These are phyloP conservation scores for Nemophila menziesii DNA, from an alignment of 257 asterid genomes.

Conservation along the genomic window DNA sequence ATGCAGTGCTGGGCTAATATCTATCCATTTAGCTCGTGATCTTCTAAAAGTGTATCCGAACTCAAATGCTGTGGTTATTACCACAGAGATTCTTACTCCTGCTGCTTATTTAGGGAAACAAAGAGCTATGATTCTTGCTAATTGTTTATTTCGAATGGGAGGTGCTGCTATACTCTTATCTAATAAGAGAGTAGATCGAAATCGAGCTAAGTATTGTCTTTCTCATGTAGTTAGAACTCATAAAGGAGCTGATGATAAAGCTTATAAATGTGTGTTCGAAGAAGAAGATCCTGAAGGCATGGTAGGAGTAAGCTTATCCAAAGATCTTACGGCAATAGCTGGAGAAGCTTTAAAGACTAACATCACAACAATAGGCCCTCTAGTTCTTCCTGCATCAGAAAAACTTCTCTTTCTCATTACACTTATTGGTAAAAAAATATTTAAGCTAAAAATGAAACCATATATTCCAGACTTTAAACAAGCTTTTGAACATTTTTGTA, in stretches of 20 bases:
- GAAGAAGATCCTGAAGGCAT: background rate
- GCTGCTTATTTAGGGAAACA: background rate
- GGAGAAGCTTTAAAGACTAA: constrained; percentile 6
- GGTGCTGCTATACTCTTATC: constrained; percentile 4
- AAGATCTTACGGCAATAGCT: background rate
- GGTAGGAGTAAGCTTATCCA: constrained; percentile 3
- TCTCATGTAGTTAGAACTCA: constrained; percentile 6
- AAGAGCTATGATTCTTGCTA: constrained; percentile 9
- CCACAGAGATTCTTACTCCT: background rate
- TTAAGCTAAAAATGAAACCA: background rate
- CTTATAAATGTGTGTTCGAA: constrained; percentile 1
- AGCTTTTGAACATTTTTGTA: constrained; percentile 7
- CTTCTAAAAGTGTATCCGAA: constrained; percentile 7
- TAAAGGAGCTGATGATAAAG: background rate
- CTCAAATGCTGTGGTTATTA: constrained; percentile 3
- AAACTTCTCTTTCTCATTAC: background rate
- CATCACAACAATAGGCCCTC: constrained; percentile 1
- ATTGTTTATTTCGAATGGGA: constrained; percentile 9
- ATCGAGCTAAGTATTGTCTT: constrained; percentile 1
- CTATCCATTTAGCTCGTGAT: constrained; percentile 2
- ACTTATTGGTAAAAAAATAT: background rate
- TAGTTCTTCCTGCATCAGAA: constrained; percentile 6
- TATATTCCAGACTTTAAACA: constrained; percentile 4
- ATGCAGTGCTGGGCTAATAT: constrained; percentile 6
- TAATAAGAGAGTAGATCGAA: background rate